phyloP scores from a whole-genome alignment of 2,329 filamentous ascomycete species.

The Amauroascus verrucosus region DNA sequence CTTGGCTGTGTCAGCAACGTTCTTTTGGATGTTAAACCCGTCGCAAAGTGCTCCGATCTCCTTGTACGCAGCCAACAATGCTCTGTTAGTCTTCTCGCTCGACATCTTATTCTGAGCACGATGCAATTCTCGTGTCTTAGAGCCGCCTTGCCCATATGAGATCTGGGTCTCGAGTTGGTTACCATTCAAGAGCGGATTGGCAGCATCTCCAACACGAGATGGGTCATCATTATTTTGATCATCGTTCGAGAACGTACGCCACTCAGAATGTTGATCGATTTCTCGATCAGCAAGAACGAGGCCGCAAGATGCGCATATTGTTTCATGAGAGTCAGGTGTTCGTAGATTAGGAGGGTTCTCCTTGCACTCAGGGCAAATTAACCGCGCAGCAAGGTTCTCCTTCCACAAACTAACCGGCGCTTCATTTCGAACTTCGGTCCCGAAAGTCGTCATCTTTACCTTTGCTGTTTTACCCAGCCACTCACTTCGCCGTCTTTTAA shows the following conservation, averaged over 20 bases:
- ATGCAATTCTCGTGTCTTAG: constrained; percentile 62
- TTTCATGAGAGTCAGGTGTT: constrained; percentile 87
- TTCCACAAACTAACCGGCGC: constrained; percentile 48
- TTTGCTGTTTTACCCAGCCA: constrained; percentile 22
- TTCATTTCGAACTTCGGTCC: constrained; percentile 37
- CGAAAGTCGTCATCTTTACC: constrained; percentile 28
- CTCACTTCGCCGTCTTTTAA: constrained; percentile 35
- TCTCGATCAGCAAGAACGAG: constrained; percentile 82
- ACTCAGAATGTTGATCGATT: constrained; percentile 93
- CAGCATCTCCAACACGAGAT: constrained; percentile 91
- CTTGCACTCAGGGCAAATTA: constrained; percentile 85
- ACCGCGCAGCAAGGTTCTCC: constrained; percentile 74
- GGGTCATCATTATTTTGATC: constrained; percentile 95
- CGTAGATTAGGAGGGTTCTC: constrained; percentile 85
- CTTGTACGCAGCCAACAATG: constrained; percentile 69
- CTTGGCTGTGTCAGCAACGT: constrained; percentile 81
- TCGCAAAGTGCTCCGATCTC: constrained; percentile 84
- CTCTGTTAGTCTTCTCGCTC: constrained; percentile 73
- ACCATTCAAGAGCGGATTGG: constrained; percentile 80
- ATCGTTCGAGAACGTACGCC: constrained; percentile 97
- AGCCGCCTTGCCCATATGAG: constrained; percentile 64
- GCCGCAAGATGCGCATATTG: constrained; percentile 85
- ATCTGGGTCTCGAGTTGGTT: constrained; percentile 83
- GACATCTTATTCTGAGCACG: constrained; percentile 74
- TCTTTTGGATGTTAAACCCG: constrained; percentile 66